Evolutionary conservation across 1,139 yeast species (phyloP), one percentile per base, ranked within the genome.

Genomic region (Pichia sp.): DNA sequence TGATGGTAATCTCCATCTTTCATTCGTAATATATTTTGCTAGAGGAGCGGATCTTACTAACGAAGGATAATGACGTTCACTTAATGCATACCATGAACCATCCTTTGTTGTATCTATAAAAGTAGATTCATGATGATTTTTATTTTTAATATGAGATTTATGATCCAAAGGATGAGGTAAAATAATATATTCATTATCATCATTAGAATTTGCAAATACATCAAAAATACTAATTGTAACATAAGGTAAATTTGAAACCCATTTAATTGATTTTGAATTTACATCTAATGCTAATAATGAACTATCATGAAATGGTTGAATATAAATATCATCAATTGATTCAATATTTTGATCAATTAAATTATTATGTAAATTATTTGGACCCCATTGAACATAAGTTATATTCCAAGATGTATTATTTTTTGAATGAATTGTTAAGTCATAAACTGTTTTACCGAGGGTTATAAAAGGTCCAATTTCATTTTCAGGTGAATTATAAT

Each of bases 321-420:
- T 80, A 55, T 85, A 85, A 4, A 87, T 66, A 37, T 82, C 80
- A 61, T 90, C 97, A 23, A 73, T 52, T 4, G 87, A 76, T 39
- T 72, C 69, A 37, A 62, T 64, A 53, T 82, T 71, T 49, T 71
- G 70, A 25, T 53, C 51, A 2, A 65, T 78, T 48, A 90, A 69
- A 58, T 84, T 92, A 35, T 72, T 70, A 60, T 92, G 96, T 48
- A 90, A 70, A 53, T 87, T 82, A 64, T 90, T 90, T 27, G 96
- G 96, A 7, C 95, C 95, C 97, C 97, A 92, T 43, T 83, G 77
- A 2, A 95, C 74, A 59, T 85, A 90, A 0, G 94, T 82, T 11
- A 92, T 89, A 59, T 89, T 86, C 95, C 96, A 90, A 2, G 81
- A 68, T 45, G 80, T 80, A 40, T 81, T 74, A 51, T 76, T 71